These are phyloP conservation scores for Coniferiporia sulphurascens DNA, from an alignment of 1,284 basidiomycete species.

Conservation along the genomic window DNA sequence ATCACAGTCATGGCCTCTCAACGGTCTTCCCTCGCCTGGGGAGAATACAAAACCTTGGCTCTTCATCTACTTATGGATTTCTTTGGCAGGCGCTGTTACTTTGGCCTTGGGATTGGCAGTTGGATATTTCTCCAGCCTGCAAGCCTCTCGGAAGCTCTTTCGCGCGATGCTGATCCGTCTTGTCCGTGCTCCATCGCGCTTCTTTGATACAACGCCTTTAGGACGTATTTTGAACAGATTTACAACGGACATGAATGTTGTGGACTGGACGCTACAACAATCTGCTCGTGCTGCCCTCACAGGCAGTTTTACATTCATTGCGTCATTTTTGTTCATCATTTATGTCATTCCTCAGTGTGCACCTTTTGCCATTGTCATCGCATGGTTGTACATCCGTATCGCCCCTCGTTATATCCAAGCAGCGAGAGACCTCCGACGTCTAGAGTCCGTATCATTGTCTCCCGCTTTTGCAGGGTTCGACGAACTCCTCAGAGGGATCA, in stretches of 20 bases:
- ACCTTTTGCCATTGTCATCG: slow-evolving; percentile 64
- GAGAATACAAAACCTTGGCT: slow-evolving; percentile 60
- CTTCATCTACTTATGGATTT: slow-evolving; percentile 60
- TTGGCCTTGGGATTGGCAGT: slow-evolving; percentile 52
- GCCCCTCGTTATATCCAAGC: slow-evolving; percentile 66
- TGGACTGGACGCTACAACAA: slow-evolving; percentile 57
- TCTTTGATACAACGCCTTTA: slow-evolving; percentile 67
- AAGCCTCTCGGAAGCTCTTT: slow-evolving; percentile 59
- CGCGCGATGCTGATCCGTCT: slow-evolving; percentile 47
- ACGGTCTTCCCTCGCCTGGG: slow-evolving; percentile 50
- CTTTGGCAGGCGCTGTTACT: slow-evolving; percentile 47
- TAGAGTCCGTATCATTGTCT: slow-evolving; percentile 66
- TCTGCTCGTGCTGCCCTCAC: slow-evolving; percentile 53
- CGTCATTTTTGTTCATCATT: slow-evolving; percentile 63
- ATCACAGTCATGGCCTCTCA: slow-evolving; percentile 27
- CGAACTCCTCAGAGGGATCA: slow-evolving; percentile 71
- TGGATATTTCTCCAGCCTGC: slow-evolving; percentile 65
- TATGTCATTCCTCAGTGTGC: slow-evolving; percentile 63
- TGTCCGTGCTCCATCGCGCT: slow-evolving; percentile 56
- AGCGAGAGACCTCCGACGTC: slow-evolving; percentile 65
- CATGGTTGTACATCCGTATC: slow-evolving; percentile 67
- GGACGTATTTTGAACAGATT: slow-evolving; percentile 77
- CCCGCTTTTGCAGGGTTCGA: slow-evolving; percentile 74
- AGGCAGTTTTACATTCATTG: slow-evolving; percentile 57
- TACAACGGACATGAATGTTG: slow-evolving; percentile 73